Evolutionary conservation across 352 stramenopile genomes (phyloP).

Genomic region (Peronosclerospora sorghi): DNA sequence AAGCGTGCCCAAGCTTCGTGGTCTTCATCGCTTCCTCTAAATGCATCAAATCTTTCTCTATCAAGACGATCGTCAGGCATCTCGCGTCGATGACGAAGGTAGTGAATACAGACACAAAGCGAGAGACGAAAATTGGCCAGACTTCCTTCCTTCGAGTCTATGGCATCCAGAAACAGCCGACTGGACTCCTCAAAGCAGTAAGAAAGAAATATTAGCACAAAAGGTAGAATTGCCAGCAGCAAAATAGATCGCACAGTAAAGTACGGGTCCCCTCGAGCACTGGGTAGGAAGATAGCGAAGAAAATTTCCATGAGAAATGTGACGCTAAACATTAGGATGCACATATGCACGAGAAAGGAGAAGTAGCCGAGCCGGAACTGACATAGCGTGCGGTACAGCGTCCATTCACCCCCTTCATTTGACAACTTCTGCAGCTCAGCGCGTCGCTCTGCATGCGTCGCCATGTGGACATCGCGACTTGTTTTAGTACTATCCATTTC

Average conservation of each 20-base stretch:
- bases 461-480: constrained; percentile 41
- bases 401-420: constrained; percentile 48
- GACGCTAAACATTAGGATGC: constrained; percentile 86
- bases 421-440: constrained; percentile 66
- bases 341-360: constrained; percentile 82
- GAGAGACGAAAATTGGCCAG: constrained; percentile 78
- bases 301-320: constrained; percentile 86
- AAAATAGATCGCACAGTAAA: constrained; percentile 65
- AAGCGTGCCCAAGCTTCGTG: constrained; percentile 50
- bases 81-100: constrained; percentile 60
- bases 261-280: constrained; percentile 51
- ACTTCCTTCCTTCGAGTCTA: constrained; percentile 74
- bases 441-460: constrained; percentile 39
- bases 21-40: constrained; percentile 45
- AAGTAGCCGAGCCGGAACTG: constrained; percentile 85
- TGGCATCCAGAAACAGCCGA: constrained; percentile 73
- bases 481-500: not conserved
- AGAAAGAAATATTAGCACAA: constrained; percentile 74
- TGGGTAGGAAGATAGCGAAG: constrained; percentile 84
- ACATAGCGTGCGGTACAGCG: constrained; percentile 65
- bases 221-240: constrained; percentile 54
- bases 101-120: constrained; percentile 77
- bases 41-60: constrained; percentile 31
- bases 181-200: constrained; percentile 82
- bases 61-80: constrained; percentile 76